These are phyloP conservation scores for Talaromyces islandicus DNA, from an alignment of 2,329 filamentous ascomycete species.

Conservation along the genomic window DNA sequence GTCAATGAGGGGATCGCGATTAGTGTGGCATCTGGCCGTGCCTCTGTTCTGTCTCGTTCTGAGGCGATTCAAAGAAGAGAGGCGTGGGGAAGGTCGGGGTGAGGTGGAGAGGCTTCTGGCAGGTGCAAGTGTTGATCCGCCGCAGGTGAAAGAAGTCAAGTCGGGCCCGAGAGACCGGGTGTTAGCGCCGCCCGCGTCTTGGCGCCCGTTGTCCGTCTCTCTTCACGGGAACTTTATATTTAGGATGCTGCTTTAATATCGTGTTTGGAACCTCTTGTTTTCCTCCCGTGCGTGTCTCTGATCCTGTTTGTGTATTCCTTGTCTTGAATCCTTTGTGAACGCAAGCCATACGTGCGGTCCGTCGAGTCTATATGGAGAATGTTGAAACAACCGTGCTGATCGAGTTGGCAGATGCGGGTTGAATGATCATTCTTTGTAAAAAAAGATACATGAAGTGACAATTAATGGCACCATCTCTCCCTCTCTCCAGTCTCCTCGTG, in stretches of 20 bases:
- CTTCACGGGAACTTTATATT: not conserved
- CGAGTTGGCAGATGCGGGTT: not conserved
- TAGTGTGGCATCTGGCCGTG: not conserved
- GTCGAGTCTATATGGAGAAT: not conserved
- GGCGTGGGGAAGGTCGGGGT: not conserved
- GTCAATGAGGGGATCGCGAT: not conserved
- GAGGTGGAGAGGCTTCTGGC: not conserved
- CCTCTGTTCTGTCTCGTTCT: not conserved
- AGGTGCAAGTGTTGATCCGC: not conserved
- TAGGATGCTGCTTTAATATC: not conserved
- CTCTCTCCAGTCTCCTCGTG: slow-evolving; percentile 28
- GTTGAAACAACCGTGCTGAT: not conserved
- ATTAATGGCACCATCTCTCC: not conserved
- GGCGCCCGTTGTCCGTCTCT: not conserved
- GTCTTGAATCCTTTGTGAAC: not conserved
- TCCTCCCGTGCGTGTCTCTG: not conserved
- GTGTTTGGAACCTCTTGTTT: not conserved
- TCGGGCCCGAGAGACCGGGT: not conserved
- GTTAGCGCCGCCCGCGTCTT: not conserved
- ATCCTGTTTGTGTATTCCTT: not conserved
- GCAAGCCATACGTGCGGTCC: not conserved
- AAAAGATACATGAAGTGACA: not conserved
- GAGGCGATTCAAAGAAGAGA: not conserved
- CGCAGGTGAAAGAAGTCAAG: not conserved
- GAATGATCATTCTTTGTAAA: not conserved